These are phyloP conservation scores for Hypocreales sp. DNA, from an alignment of 2,329 filamentous ascomycete species.

Conservation along the genomic window DNA sequence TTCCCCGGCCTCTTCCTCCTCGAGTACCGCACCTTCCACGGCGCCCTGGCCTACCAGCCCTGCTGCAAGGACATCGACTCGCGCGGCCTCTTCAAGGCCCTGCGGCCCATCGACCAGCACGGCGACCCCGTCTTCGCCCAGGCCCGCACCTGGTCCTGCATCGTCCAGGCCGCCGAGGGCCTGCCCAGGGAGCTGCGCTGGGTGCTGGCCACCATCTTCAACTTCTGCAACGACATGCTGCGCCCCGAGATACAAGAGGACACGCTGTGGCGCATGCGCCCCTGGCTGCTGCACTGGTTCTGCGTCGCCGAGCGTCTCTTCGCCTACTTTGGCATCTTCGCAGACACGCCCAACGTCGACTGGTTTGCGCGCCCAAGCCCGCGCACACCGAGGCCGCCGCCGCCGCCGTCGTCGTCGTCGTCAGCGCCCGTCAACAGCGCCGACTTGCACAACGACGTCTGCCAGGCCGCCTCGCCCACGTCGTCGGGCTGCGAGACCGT, in stretches of 20 bases:
- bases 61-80: conserved; percentile 10
- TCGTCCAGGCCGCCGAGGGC: conserved; percentile 7
- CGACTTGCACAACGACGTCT: too few relatives aligned
- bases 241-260: conserved; percentile 4
- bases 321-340: conserved; percentile 3
- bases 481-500: background rate
- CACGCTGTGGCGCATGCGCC: conserved; percentile 9
- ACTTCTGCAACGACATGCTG: conserved; percentile 15
- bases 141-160: conserved; percentile 16
- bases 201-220: conserved; percentile 15
- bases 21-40: conserved; percentile 11
- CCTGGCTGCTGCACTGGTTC: conserved; percentile 15
- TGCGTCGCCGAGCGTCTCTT: conserved; percentile 11
- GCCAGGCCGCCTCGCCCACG: too few relatives aligned
- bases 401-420: too few relatives aligned
- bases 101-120: conserved; percentile 8
- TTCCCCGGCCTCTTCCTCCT: conserved; percentile 10
- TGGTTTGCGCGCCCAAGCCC: conserved; percentile 10
- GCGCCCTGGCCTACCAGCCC: conserved; percentile 13
- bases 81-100: conserved; percentile 7
- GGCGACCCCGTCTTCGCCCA: conserved; percentile 11
- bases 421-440: too few relatives aligned
- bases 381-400: too few relatives aligned
- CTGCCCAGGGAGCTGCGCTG: conserved; percentile 15
- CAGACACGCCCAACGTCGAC: conserved; percentile 8